Conservation (phyloP, 2,329 filamentous ascomycete genomes). For the Colletotrichum sp. region DNA sequence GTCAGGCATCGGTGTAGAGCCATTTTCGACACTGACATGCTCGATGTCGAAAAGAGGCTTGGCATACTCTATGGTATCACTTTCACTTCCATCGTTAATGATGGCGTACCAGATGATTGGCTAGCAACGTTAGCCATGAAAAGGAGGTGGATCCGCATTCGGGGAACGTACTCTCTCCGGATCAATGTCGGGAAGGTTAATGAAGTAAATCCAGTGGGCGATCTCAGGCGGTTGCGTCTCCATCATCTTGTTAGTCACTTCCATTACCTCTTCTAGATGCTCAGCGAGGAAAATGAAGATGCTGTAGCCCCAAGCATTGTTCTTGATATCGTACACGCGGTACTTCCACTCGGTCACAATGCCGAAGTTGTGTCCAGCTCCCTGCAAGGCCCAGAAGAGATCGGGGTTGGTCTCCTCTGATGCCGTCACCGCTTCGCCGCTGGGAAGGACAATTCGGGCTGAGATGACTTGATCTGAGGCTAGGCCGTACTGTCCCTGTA, state of each 20-base stretch:
- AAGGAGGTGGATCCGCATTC: not conserved
- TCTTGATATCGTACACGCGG: conserved; percentile 30
- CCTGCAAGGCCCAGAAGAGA: conserved; percentile 53
- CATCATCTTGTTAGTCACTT: conserved; percentile 37
- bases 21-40: conserved; percentile 33
- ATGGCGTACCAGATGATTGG: conserved; percentile 45
- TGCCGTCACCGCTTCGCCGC: conserved; percentile 27
- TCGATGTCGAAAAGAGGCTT: conserved; percentile 45
- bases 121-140: conserved; percentile 20
- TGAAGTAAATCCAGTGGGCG: conserved; percentile 35
- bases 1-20: conserved; percentile 44
- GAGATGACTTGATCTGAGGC: conserved; percentile 37
- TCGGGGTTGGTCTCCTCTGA: conserved; percentile 34
- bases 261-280: conserved; percentile 34
- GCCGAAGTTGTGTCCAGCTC: conserved; percentile 57
- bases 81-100: conserved; percentile 41
- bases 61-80: conserved; percentile 40
- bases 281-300: conserved; percentile 28
- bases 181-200: conserved; percentile 34
- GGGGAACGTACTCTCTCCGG: conserved; percentile 34
- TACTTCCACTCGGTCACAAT: conserved; percentile 47
- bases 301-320: conserved; percentile 25
- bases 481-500: conserved; percentile 18
- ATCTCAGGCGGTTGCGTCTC: conserved; percentile 27
- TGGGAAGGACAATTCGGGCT: conserved; percentile 30